Evolutionary conservation across 202 grass and related monocot species (phyloP).

Genomic region (Musa balbisiana): DNA sequence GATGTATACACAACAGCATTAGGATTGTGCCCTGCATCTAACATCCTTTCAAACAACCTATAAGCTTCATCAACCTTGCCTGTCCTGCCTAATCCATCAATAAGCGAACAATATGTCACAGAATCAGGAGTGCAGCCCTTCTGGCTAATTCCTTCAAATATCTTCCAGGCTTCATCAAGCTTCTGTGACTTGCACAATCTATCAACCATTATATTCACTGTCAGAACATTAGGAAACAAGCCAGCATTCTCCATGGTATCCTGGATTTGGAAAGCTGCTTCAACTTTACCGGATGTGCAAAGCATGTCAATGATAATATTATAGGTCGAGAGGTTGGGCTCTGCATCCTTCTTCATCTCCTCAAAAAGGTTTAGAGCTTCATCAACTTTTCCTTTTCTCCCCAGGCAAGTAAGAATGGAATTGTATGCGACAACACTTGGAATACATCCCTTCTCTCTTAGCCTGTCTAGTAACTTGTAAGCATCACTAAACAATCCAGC

Average conservation of each 20-base stretch:
- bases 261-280: constrained; percentile 50
- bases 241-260: constrained; percentile 68
- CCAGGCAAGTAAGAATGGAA: constrained; percentile 84
- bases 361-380: constrained; percentile 61
- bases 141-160: constrained; percentile 59
- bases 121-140: constrained; percentile 69
- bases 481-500: constrained; percentile 61
- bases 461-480: constrained; percentile 51
- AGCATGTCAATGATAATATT: constrained; percentile 91
- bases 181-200: constrained; percentile 78
- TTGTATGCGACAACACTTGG: constrained; percentile 84
- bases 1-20: constrained; percentile 79
- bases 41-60: constrained; percentile 76
- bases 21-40: constrained; percentile 58
- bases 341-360: constrained; percentile 82
- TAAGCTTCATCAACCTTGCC: constrained; percentile 85
- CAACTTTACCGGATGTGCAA: constrained; percentile 56
- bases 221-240: constrained; percentile 76
- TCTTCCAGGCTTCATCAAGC: constrained; percentile 62
- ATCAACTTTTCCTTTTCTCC: constrained; percentile 57
- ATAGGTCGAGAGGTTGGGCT: constrained; percentile 69
- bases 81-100: constrained; percentile 79
- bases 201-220: constrained; percentile 93
- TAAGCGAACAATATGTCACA: constrained; percentile 78
- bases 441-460: constrained; percentile 92